phyloP scores from a whole-genome alignment of 2,329 filamentous ascomycete species.

The Aureobasidium sp. region DNA sequence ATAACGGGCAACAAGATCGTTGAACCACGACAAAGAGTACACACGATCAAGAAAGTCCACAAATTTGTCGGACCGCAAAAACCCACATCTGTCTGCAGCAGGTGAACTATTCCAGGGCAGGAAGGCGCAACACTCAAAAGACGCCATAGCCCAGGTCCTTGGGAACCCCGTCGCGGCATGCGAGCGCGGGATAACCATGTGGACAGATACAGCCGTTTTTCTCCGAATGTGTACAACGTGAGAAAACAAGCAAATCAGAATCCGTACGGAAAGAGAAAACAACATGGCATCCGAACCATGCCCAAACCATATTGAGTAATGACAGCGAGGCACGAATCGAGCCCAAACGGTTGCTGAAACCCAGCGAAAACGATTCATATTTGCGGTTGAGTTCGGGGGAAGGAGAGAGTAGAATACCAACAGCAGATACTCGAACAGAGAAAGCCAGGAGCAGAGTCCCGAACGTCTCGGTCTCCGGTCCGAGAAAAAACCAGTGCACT shows the following conservation, averaged over 20 bases:
- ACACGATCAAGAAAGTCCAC: background rate
- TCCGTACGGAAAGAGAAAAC: background rate
- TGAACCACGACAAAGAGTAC: background rate
- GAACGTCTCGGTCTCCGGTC: background rate
- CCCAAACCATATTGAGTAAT: background rate
- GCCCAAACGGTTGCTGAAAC: background rate
- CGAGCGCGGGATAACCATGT: background rate
- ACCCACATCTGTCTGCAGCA: too few relatives aligned
- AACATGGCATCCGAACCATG: background rate
- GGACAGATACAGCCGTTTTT: background rate
- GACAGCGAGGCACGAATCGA: background rate
- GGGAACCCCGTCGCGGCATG: background rate
- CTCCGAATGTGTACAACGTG: background rate
- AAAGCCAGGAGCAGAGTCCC: background rate
- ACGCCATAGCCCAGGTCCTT: background rate
- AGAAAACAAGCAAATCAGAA: background rate
- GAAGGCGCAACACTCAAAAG: background rate
- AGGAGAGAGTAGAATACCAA: background rate
- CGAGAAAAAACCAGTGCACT: background rate
- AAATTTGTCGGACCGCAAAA: background rate
- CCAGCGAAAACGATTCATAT: background rate
- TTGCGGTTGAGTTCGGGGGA: background rate
- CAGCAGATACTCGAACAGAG: background rate
- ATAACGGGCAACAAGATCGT: too few relatives aligned
- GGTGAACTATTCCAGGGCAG: background rate